Percentiles rank a stretch among this genome's conserved stretches.
Conservation (phyloP, 2,329 filamentous ascomycete genomes). For the Pseudocercospora cruenta region DNA sequence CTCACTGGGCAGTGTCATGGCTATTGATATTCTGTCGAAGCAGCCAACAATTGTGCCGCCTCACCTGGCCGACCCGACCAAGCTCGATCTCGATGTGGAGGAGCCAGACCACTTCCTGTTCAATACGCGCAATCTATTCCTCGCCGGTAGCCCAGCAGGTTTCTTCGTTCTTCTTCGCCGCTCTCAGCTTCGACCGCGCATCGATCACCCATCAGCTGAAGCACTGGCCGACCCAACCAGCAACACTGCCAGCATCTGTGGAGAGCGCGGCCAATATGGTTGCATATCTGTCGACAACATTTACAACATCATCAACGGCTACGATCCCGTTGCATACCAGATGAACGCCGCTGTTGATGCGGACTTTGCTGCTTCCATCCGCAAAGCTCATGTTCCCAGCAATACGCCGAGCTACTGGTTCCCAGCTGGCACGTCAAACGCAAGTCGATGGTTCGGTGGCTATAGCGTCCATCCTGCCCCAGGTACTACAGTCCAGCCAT, state of each 20-base stretch:
- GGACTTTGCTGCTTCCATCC: slow-evolving; percentile 75
- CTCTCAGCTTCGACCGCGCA: slow-evolving; percentile 72
- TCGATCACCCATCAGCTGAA: slow-evolving; percentile 74
- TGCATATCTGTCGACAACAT: slow-evolving; percentile 94
- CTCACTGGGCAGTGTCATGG: slow-evolving; percentile 92
- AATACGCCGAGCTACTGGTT: slow-evolving; percentile 58
- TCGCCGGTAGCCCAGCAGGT: slow-evolving; percentile 85
- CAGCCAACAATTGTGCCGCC: slow-evolving; percentile 75
- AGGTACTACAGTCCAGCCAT: slow-evolving; percentile 36
- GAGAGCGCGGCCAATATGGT: slow-evolving; percentile 78
- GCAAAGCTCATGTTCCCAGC: slow-evolving; percentile 76
- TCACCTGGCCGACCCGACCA: slow-evolving; percentile 39
- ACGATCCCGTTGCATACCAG: slow-evolving; percentile 83
- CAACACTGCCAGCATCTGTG: slow-evolving; percentile 63
- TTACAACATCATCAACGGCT: slow-evolving; percentile 85
- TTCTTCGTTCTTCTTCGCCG: slow-evolving; percentile 90
- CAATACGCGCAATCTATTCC: slow-evolving; percentile 84
- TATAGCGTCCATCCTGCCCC: slow-evolving; percentile 37
- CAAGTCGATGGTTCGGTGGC: slow-evolving; percentile 45
- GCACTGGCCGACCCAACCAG: slow-evolving; percentile 64
- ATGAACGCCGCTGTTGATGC: slow-evolving; percentile 89
- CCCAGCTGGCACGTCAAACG: slow-evolving; percentile 35
- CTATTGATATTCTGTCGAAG: slow-evolving; percentile 83
- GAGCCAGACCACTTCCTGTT: slow-evolving; percentile 74
- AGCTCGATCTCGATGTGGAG: slow-evolving; percentile 29